Evolutionary conservation across 257 asterid genomes (phyloP).

Genomic region (Orobanche coerulescens): DNA sequence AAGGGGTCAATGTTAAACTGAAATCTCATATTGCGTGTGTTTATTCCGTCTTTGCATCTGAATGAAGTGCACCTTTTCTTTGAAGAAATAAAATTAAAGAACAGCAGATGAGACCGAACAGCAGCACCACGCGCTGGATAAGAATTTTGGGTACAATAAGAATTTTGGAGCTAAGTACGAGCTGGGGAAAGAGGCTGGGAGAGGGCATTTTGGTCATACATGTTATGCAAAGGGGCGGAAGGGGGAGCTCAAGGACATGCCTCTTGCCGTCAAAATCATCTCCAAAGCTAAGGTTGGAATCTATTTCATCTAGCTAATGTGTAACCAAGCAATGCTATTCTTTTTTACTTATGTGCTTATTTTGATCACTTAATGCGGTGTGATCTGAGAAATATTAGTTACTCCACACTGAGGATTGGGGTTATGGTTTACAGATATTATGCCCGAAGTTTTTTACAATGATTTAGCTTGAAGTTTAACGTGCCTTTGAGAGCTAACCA

Average conservation of each 20-base stretch:
- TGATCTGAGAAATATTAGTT: background rate
- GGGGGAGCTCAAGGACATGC: constrained; percentile 77
- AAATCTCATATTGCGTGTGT: no score
- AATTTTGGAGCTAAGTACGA: constrained; percentile 69
- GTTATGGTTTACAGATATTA: background rate
- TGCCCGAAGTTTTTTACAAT: no score
- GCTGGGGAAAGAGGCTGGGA: constrained; percentile 86
- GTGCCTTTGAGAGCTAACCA: background rate
- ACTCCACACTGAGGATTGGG: background rate
- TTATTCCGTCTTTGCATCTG: no score
- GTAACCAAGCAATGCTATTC: no score
- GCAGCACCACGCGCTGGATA: no score
- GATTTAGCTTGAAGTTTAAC: background rate
- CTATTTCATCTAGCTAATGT: no score
- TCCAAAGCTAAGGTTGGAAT: constrained; percentile 81
- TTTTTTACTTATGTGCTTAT: background rate
- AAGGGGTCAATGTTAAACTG: no score
- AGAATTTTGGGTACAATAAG: constrained; percentile 76
- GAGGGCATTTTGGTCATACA: constrained; percentile 97
- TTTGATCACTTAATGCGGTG: background rate
- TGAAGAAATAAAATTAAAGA: no score
- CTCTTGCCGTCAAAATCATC: constrained; percentile 86
- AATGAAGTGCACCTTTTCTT: no score
- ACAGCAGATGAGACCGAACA: no score
- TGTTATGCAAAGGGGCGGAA: constrained; percentile 86